Evolutionary conservation across 495 filamentous ascomycete species (phyloP).

Genomic region (Xylaria flabelliformis): DNA sequence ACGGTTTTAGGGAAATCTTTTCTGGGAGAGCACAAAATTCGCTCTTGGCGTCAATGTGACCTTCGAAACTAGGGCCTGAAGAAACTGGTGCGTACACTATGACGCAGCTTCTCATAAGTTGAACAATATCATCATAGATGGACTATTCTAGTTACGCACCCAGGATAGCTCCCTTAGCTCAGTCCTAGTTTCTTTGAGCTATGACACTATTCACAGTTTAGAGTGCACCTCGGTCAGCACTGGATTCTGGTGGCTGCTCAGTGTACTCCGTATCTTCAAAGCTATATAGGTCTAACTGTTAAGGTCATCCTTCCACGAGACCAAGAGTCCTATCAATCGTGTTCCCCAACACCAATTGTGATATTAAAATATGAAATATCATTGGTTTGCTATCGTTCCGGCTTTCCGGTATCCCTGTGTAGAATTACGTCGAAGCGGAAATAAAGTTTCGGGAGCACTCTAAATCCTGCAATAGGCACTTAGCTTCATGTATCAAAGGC

Average conservation of each 20-base stretch:
- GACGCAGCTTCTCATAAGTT: not conserved
- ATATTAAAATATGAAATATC: not conserved
- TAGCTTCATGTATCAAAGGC: not conserved
- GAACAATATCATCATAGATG: constrained; percentile 10
- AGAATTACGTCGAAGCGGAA: not conserved
- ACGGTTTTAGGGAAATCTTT: not conserved
- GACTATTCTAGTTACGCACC: not conserved
- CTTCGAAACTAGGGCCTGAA: not conserved
- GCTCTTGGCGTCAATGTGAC: not conserved
- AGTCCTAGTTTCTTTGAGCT: not conserved
- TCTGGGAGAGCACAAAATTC: not conserved
- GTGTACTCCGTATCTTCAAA: not conserved
- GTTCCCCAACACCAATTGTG: not conserved
- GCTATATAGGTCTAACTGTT: not conserved
- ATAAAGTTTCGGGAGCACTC: not conserved
- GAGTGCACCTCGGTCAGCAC: not conserved
- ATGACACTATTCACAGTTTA: not conserved
- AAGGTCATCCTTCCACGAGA: not conserved
- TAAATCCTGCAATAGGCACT: not conserved
- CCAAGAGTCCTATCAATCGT: too few species aligned
- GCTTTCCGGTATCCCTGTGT: not conserved
- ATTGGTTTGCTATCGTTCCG: not conserved
- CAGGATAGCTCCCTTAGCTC: not conserved
- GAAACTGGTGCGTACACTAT: not conserved
- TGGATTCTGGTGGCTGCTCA: not conserved